Conservation (phyloP, 2,329 filamentous ascomycete genomes). For the Cercospora canescens region DNA sequence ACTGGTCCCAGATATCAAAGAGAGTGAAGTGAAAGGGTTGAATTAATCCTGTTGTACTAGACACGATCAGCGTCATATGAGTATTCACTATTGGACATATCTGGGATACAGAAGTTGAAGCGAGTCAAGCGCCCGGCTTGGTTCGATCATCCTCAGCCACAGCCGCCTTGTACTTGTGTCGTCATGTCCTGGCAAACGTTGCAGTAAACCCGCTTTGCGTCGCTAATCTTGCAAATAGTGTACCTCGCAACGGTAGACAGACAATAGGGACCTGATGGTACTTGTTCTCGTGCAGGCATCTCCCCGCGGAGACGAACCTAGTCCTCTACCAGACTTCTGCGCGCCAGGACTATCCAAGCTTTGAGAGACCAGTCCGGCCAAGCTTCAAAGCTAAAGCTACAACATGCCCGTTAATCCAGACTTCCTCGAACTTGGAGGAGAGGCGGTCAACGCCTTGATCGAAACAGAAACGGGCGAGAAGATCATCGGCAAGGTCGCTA, state of each 20-base stretch:
- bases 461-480: background rate
- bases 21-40: background rate
- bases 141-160: background rate
- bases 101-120: background rate
- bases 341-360: background rate
- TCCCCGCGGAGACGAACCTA: background rate
- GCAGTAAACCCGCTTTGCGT: background rate
- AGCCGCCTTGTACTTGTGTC: background rate
- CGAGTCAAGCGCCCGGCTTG: background rate
- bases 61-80: background rate
- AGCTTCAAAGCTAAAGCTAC: background rate
- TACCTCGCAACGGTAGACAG: background rate
- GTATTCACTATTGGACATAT: background rate
- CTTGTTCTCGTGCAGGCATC: background rate
- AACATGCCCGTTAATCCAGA: slow-evolving; percentile 3
- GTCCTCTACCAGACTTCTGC: background rate
- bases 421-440: slow-evolving; percentile 5
- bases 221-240: background rate
- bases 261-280: background rate
- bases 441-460: background rate
- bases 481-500: background rate
- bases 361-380: background rate
- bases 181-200: background rate
- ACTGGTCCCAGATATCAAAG: too few relatives aligned
- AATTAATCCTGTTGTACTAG: background rate